phyloP scores from a whole-genome alignment of 1,139 yeast species.

The Eremothecium cymbalariae region DNA sequence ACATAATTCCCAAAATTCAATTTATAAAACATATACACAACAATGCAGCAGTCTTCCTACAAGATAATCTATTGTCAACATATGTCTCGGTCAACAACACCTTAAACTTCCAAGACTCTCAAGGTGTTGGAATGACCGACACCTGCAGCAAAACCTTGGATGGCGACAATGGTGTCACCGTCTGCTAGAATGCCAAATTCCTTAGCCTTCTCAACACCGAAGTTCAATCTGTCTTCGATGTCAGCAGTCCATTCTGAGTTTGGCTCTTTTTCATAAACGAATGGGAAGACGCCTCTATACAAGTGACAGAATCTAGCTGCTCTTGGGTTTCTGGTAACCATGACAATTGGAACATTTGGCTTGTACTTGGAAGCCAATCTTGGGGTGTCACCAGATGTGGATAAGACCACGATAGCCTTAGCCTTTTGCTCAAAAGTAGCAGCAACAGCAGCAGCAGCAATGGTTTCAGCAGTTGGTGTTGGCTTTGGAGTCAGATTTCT shows the following conservation, averaged over 20 bases:
- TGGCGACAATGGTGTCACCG: slow-evolving; percentile 88
- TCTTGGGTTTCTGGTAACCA: slow-evolving; percentile 92
- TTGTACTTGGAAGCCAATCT: slow-evolving; percentile 95
- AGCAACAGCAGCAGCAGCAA: slow-evolving; percentile 94
- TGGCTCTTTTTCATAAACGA: slow-evolving; percentile 62
- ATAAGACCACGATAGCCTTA: slow-evolving; percentile 91
- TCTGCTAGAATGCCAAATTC: slow-evolving; percentile 75
- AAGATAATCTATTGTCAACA: too few species aligned
- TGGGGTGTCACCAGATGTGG: slow-evolving; percentile 92
- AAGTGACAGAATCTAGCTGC: slow-evolving; percentile 94
- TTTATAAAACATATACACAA: too few species aligned
- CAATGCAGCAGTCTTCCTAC: too few species aligned
- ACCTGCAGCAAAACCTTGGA: slow-evolving; percentile 99
- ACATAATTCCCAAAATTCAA: too few species aligned
- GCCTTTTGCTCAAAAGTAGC: slow-evolving; percentile 96
- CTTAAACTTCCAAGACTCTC: slow-evolving; percentile 51
- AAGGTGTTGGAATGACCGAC: slow-evolving; percentile 98
- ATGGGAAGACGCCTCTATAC: slow-evolving; percentile 98
- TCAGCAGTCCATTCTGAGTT: slow-evolving; percentile 91
- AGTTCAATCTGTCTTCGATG: slow-evolving; percentile 88
- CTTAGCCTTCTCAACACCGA: slow-evolving; percentile 89
- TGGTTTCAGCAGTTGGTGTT: slow-evolving; percentile 90
- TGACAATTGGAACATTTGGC: slow-evolving; percentile 94
- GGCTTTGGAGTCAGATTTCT: slow-evolving; percentile 82
- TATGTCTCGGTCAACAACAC: too few species aligned